A percentile compares a stretch with the other conserved stretches of the same genome.
phyloP scores from a whole-genome alignment of 2,329 filamentous ascomycete species.

The Pezicula radicicola region DNA sequence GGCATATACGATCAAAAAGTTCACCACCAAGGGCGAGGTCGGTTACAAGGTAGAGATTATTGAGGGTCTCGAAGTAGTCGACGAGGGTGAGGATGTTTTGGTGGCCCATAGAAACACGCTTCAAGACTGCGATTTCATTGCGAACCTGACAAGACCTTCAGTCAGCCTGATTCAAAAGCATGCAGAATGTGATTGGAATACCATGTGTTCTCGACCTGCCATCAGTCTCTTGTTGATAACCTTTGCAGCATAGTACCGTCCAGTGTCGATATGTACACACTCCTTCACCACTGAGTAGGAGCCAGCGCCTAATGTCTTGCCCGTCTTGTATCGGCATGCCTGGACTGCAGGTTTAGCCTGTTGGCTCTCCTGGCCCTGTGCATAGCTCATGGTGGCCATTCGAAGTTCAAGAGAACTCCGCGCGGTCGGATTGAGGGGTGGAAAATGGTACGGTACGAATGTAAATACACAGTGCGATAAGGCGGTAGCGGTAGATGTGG shows the following conservation, averaged over 20 bases:
- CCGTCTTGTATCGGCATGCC: constrained; percentile 97
- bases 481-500: background rate
- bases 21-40: constrained; percentile 95
- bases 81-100: constrained; percentile 97
- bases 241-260: constrained; percentile 96
- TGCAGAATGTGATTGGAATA: constrained; percentile 36
- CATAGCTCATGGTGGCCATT: background rate
- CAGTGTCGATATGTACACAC: constrained; percentile 97
- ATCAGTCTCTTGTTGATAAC: constrained; percentile 99
- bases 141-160: constrained; percentile 61
- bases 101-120: constrained; percentile 98
- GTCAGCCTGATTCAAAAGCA: constrained; percentile 5
- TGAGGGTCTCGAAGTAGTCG: constrained; percentile 99
- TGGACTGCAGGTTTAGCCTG: constrained; percentile 64
- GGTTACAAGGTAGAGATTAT: constrained; percentile 97
- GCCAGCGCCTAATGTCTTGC: constrained; percentile 93
- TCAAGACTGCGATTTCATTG: constrained; percentile 96
- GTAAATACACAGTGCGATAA: background rate
- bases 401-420: background rate
- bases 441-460: background rate
- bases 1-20: constrained; percentile 96
- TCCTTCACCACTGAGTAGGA: constrained; percentile 99
- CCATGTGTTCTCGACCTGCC: constrained; percentile 98
- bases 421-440: background rate
- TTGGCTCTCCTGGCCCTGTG: background rate